phyloP scores from a whole-genome alignment of 176 grass and related monocot species.

The Ampelocalamus luodianensis region DNA sequence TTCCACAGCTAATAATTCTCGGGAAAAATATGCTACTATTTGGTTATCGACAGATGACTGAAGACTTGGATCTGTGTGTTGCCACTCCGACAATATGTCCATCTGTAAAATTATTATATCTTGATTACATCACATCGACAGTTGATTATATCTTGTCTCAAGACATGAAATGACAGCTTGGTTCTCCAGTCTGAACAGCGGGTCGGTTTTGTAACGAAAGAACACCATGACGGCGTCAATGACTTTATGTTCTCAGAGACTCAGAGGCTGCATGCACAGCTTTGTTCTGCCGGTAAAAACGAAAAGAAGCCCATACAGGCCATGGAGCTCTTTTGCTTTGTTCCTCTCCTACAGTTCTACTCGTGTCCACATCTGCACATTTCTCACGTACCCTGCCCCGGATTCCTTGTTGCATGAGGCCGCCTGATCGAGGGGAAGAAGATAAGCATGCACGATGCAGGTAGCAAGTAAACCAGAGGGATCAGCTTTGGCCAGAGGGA shows the following conservation, averaged over 20 bases:
- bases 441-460: conserved; percentile 21
- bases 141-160: neutral
- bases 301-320: neutral
- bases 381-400: neutral
- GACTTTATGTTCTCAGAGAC: neutral
- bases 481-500: neutral
- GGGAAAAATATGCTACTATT: too few species aligned
- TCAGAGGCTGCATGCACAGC: neutral
- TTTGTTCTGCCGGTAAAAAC: neutral
- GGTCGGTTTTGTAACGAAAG: neutral
- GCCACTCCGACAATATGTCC: too few species aligned
- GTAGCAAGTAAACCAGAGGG: neutral
- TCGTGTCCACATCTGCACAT: neutral
- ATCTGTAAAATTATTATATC: too few species aligned
- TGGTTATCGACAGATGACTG: too few species aligned
- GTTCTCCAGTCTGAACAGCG: neutral
- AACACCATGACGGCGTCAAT: neutral
- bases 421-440: conserved; percentile 11
- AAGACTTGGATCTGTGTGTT: too few species aligned
- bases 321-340: neutral
- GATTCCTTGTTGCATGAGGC: neutral
- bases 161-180: neutral
- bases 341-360: neutral
- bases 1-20: too few species aligned
- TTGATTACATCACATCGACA: too few species aligned